Evolutionary conservation across 2,329 filamentous ascomycete genomes (phyloP).

Genomic region (Aspergillus brunneoviolaceus): DNA sequence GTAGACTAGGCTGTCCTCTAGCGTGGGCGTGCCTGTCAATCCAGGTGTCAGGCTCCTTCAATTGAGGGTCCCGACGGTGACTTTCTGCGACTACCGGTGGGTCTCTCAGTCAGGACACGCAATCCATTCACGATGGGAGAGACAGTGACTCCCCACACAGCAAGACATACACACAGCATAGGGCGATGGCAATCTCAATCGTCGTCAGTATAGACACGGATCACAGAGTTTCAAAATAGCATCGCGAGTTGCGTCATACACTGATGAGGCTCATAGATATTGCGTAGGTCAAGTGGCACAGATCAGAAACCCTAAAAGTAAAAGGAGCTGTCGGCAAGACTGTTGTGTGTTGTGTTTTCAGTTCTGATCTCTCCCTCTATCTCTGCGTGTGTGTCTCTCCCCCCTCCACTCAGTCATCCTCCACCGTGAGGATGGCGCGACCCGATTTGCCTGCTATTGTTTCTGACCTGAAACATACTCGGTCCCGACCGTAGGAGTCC

Average conservation of each 20-base stretch:
- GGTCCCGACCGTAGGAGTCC: neutral
- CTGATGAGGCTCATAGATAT: neutral
- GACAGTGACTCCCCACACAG: neutral
- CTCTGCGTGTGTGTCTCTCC: too few species aligned
- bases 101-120: conserved; percentile 8
- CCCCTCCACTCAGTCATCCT: neutral
- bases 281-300: neutral
- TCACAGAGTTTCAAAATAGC: neutral
- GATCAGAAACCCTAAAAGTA: neutral
- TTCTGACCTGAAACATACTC: neutral
- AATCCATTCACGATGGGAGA: neutral
- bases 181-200: neutral
- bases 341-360: too few species aligned
- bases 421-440: neutral
- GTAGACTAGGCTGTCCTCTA: neutral
- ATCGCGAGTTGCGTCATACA: neutral
- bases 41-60: conserved; percentile 1
- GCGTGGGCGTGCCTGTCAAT: conserved; percentile 2
- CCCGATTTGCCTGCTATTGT: neutral
- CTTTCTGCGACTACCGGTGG: conserved; percentile 2
- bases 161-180: neutral
- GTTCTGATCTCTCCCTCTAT: neutral
- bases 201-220: neutral
- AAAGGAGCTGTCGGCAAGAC: neutral
- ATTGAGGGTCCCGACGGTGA: neutral